Base-by-base conservation (phyloP, 768 basidiomycete genomes). In the Leucosporidium scottii region DNA sequence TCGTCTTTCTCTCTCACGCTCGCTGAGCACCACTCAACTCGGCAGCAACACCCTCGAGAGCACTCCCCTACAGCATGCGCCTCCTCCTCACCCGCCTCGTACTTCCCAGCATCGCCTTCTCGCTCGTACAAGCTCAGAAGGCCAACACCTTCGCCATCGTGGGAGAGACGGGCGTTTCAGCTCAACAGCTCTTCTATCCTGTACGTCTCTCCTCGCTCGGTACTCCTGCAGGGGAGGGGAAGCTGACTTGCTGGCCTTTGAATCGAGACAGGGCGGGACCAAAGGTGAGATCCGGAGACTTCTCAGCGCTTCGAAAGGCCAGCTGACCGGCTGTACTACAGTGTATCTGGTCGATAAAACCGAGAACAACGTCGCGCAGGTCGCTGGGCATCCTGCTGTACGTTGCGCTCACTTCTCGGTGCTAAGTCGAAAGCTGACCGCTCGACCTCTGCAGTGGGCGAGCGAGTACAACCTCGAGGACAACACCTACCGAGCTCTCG, bases 151-250 rank as follows among this genome's bases (percentile, higher is more conserved):
- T 60, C 77, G 82, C 87, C 70, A 79, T 89, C 65, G 84, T 88
- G 53, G 89, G 89, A 8, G 76, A 83, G 64, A 86, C 86, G 71
- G 82, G 87, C 54, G 88, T 86, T 65, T 87, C 85, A 74, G 27
- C 39, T 44, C 39, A 44, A 44, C 39, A 44, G 15, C 39, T 44
- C 15, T 44, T 44, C 39, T 44, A 44, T 44, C 39, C 39, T 44
- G 8, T n/a, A 17, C 3, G 36, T 7, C 12, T 23, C 18, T 6
- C 5, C 17, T 6, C 25, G 39, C 39, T 44, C 1, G 4, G 17
- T 21, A 50, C 61, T 60, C 0, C 28, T 65, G 1, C 25, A 23
- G 0, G 60, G 0, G 60, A 53, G 1, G 49, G 54, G 56, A 59
- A 69, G 53, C 28, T 62, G 59, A 47, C 47, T 6, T 3, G 12